Base-by-base conservation (phyloP, 2,329 filamentous ascomycete genomes). In the Diplodia mutila region DNA sequence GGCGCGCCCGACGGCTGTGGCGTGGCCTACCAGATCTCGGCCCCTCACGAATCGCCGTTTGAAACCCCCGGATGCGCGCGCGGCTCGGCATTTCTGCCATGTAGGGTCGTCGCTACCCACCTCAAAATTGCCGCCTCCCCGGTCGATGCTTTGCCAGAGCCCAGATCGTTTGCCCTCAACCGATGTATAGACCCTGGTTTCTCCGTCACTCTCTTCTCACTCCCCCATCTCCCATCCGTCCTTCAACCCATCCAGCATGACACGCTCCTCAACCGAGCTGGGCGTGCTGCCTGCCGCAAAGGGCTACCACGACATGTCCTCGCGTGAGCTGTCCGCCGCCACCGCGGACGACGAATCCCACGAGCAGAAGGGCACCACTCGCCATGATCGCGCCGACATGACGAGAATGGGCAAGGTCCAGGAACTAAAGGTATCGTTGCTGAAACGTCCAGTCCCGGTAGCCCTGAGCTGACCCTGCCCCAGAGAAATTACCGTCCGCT, bases 401-500 rank as follows among this genome's bases (percentile, higher is more conserved):
- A 75, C 76, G 37, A 79, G 83, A 27, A 79, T 85, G 79, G 84
- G 84, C 49, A 85, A 85, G 73, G 75, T 77, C 14, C 83, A 85
- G 66, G 81, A 85, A 57, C 76, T 85, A 67, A 79, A 81, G n/a
- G n/a, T n/a, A n/a, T n/a, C n/a, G n/a, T n/a, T n/a, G n/a, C n/a
- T n/a, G n/a, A n/a, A n/a, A n/a, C n/a, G n/a, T n/a, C n/a, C n/a
- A n/a, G n/a, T n/a, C n/a, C n/a, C n/a, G n/a, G n/a, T n/a, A n/a
- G n/a, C n/a, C n/a, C n/a, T n/a, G n/a, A n/a, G n/a, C n/a, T n/a
- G n/a, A n/a, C n/a, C n/a, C n/a, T n/a, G n/a, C n/a, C n/a, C n/a
- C n/a, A n/a, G 78, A 76, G 84, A 68, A 84, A 83, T 72, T 86
- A 86, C 71, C 78, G 80, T 9, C 83, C 83, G 70, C 71, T 84